phyloP scores from a whole-genome alignment of 2,329 filamentous ascomycete species.

The Aspergillus awamori region DNA sequence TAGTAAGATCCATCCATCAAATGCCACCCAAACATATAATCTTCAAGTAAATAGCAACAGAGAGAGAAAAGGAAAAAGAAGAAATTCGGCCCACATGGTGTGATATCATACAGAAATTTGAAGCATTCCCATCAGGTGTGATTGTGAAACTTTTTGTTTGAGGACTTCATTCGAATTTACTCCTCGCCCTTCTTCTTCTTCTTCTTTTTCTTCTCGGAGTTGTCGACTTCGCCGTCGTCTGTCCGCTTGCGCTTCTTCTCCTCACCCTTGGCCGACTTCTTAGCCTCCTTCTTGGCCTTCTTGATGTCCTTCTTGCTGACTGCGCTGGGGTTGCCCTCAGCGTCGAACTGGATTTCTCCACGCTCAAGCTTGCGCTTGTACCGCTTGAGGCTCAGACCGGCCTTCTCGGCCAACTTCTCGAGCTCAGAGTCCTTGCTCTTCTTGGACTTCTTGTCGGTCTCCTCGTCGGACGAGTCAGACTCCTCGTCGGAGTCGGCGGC shows the following conservation, averaged over 20 bases:
- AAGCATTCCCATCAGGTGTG: slow-evolving; percentile 25
- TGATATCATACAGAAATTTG: slow-evolving; percentile 49
- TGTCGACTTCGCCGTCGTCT: slow-evolving; percentile 56
- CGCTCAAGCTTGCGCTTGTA: slow-evolving; percentile 78
- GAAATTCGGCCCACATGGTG: slow-evolving; percentile 35
- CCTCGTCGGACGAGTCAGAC: slow-evolving; percentile 31
- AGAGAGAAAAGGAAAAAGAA: slow-evolving; percentile 24
- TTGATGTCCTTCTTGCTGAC: slow-evolving; percentile 77
- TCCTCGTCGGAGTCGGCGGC: slow-evolving; percentile 39
- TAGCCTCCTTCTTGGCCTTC: slow-evolving; percentile 67
- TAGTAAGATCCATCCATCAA: slow-evolving; percentile 32
- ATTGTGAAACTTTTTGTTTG: slow-evolving; percentile 17
- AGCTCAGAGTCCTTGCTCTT: slow-evolving; percentile 52
- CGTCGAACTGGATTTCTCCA: slow-evolving; percentile 69
- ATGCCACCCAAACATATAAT: slow-evolving; percentile 39
- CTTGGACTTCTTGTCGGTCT: slow-evolving; percentile 44
- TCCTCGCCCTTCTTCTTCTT: slow-evolving; percentile 67
- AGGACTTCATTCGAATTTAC: slow-evolving; percentile 24
- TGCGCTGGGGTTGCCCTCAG: slow-evolving; percentile 67
- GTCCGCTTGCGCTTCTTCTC: slow-evolving; percentile 73
- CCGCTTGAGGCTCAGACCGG: slow-evolving; percentile 72
- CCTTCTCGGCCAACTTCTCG: slow-evolving; percentile 64
- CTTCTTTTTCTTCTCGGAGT: slow-evolving; percentile 50
- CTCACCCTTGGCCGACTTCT: slow-evolving; percentile 58
- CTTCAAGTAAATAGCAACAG: slow-evolving; percentile 30